Conservation (phyloP, 208 protist genomes). For the Acanthamoeba polyphaga region DNA sequence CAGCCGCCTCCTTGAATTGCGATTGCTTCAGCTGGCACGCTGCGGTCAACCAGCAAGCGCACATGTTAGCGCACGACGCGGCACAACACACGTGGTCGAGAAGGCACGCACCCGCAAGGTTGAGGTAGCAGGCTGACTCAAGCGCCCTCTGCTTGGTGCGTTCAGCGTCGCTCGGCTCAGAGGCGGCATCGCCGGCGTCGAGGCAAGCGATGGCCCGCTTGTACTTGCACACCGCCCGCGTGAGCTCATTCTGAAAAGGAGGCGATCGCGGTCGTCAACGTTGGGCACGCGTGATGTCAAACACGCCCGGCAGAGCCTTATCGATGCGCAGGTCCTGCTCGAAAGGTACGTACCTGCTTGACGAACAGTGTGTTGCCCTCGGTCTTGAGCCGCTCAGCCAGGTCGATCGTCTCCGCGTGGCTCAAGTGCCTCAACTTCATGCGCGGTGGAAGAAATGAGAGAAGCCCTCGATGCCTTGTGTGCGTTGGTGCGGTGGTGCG, state of each 20-base stretch:
- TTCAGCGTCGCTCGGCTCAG: not conserved
- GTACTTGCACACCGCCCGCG: conserved; percentile 19
- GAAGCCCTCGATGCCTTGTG: too few relatives aligned
- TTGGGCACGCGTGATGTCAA: not conserved
- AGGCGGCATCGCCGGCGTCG: not conserved
- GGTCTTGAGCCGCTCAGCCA: not conserved
- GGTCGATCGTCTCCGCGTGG: not conserved
- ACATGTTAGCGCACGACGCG: not conserved
- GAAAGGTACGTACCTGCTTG: not conserved
- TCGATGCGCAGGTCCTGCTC: too few relatives aligned
- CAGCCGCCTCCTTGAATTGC: not conserved
- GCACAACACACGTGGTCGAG: too few relatives aligned
- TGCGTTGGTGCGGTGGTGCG: too few relatives aligned
- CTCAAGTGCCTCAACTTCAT: not conserved
- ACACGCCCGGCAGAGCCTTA: too few relatives aligned
- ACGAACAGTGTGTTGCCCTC: conserved; percentile 26
- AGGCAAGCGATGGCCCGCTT: not conserved
- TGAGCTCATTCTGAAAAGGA: not conserved
- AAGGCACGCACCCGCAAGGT: not conserved
- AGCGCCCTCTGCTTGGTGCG: not conserved
- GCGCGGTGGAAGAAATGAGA: not conserved
- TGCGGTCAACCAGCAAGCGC: not conserved
- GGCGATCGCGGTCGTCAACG: not conserved
- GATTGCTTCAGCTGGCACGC: conserved; percentile 6
- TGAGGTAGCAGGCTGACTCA: not conserved